Base-by-base conservation (phyloP, 2,329 filamentous ascomycete species). In the Zalaria obscura region DNA sequence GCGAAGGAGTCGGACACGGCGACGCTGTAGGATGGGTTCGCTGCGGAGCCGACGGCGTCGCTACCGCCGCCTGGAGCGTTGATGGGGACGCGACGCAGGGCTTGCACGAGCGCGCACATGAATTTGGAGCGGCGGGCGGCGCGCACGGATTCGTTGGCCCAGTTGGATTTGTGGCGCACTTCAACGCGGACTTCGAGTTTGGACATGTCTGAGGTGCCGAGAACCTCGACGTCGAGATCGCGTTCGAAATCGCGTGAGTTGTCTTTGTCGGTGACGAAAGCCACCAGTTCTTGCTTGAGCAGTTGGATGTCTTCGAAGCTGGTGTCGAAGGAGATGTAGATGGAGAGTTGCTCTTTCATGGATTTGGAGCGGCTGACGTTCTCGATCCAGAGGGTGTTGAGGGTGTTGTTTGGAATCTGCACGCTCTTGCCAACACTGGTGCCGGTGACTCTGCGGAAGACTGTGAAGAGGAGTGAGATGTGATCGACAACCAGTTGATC, bases 341-440 rank as follows among this genome's bases (percentile, higher is more conserved):
- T 68, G 7, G 80, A 76, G 40, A 96, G 72, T 40, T 76, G 76
- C 62, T 93, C 91, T 48, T 80, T 81, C 89, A 95, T 95, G 38
- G 87, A 80, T 60, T 86, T 88, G 57, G 83, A 89, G 40, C 91
- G 83, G 6, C 83, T 83, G 47, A 95, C 75, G 59, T 98, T 98
- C 60, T 96, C 89, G 42, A 98, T 80, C 83, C 87, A 95, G n/a
- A 88, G 67, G 40, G 76, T 81, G 68, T 96, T 96, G 41, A 96
- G 72, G 2, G 87, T 70, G 55, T 93, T 93, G 63, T 98, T 96
- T 35, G 91, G 88, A 2, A 93, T 78, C 63, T 93, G 75, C 0
- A 75, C 75, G 9, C 53, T 47, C 35, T 57, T 53, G 5, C 57
- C 59, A 38, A 84, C 73, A 58, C 93, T 88, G 68, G 84, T 80